Evolutionary conservation across 306 rosid species (phyloP), one percentile per base, ranked within the genome.

Genomic region (Cyclanthera cordifolia): DNA sequence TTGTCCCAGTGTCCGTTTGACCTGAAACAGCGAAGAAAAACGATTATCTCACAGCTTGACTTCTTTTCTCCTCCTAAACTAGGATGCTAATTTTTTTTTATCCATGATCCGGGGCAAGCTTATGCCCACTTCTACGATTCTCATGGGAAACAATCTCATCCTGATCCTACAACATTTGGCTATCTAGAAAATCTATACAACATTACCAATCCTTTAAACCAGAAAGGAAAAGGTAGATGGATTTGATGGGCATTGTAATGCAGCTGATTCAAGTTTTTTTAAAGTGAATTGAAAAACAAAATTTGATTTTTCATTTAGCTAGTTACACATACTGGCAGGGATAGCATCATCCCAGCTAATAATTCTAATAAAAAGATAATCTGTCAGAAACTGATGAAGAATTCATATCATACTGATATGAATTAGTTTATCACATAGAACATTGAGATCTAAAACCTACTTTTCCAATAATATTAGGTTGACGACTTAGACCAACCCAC

Each of bases 401-500:
- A 64, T 41, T 41, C 53, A n/a, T 64, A 7, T 24, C 72, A 47
- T 8, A 23, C 41, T 46, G 20, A 67, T 8, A 20, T 53, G 53
- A 27, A 6, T 66, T 46, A 30, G 24, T 20, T 2, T 66, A 21
- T 20, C 34, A 43, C 28, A 28, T 23, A 66, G 9, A 66, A 67
- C 28, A 37, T 25, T 41, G 75, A 61, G 74, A 54, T 41, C 76
- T 61, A 46, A 75, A 30, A 24, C 96, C 45, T 85, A 90, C 99
- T 75, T 86, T 94, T 80, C 87, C 97, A 11, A 94, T 75, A 77
- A 94, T 94, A 80, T 82, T 90, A n/a, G 99, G 99, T 74, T 94
- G 99, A 54, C 89, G 95, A 76, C 99, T 94, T 68, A 94, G 84
- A 81, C 99, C 99, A 24, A 90, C 97, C 97, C 99, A 94, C 80